These are phyloP conservation scores for Colletotrichum lindemuthianum DNA, from an alignment of 2,329 filamentous ascomycete species.

Conservation along the genomic window DNA sequence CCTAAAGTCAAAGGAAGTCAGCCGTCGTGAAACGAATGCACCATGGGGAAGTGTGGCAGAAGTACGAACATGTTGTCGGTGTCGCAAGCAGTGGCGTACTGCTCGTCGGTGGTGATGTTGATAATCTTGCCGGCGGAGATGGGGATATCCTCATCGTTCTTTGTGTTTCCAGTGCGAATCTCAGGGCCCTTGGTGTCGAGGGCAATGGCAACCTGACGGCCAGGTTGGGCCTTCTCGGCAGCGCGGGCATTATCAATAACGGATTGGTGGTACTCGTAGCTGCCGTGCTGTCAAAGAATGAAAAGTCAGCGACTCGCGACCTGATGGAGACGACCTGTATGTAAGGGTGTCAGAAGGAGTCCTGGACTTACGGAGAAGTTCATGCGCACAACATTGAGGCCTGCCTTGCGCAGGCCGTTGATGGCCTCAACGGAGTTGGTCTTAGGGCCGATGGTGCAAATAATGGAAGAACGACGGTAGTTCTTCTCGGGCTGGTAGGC, in stretches of 20 bases:
- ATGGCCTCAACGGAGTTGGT: slow-evolving; percentile 98
- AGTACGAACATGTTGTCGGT: slow-evolving; percentile 88
- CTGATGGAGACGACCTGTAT: neutral
- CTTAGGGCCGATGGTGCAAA: slow-evolving; percentile 99
- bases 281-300: slow-evolving; percentile 66
- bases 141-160: slow-evolving; percentile 89
- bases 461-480: slow-evolving; percentile 97
- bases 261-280: slow-evolving; percentile 97
- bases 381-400: slow-evolving; percentile 99
- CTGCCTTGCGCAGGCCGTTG: slow-evolving; percentile 88
- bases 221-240: slow-evolving; percentile 80
- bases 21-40: neutral
- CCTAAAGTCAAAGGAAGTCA: slow-evolving; percentile 55
- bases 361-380: slow-evolving; percentile 77
- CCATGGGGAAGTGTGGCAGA: slow-evolving; percentile 3
- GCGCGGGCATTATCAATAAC: slow-evolving; percentile 96
- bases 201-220: slow-evolving; percentile 94
- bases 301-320: slow-evolving; percentile 10
- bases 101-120: slow-evolving; percentile 96
- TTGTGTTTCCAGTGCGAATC: slow-evolving; percentile 73
- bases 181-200: slow-evolving; percentile 77
- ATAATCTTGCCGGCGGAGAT: slow-evolving; percentile 85
- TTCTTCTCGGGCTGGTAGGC: slow-evolving; percentile 87
- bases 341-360: too few species aligned
- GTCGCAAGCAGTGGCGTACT: slow-evolving; percentile 85